Evolutionary conservation across 2,329 filamentous ascomycete genomes (phyloP), one percentile per base, ranked within the genome.

Genomic region (Chaetomiaceae sp.): DNA sequence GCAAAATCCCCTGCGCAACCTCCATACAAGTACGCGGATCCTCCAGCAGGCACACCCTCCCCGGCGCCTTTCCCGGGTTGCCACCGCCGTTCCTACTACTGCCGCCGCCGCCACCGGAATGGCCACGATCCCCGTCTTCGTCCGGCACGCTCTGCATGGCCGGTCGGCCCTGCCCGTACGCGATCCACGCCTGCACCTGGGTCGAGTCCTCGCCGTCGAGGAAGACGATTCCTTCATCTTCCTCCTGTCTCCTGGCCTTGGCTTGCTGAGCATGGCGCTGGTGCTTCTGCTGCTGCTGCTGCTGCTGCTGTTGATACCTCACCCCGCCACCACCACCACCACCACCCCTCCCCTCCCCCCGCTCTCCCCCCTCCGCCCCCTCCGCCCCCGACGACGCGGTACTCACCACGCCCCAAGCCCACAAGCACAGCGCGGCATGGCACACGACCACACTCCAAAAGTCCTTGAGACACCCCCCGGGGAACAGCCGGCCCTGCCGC

Each of bases 361-460:
- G n/a, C n/a, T n/a, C n/a, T n/a, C n/a, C n/a, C n/a, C n/a, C 11
- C 19, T 12, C 30, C 24, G 6, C n/a, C 24, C 12, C 19, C 35
- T n/a, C 1, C 17, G 4, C 26, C 27, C n/a, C 62, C 59, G 59
- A 59, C 54, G 66, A 61, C 12, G 74, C 71, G 64, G n/a, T n/a
- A n/a, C n/a, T n/a, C n/a, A n/a, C n/a, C 17, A 86, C 75, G 1
- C 82, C 81, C 54, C 83, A 86, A 0, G 76, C 76, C 85, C 85
- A 88, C 33, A 88, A 67, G 0, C 79, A 77, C 4, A 88, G 67
- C 11, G 76, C 73, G 4, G 81, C 82, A 58, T 87, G 83, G 58
- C 86, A 84, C 0, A 86, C 73, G 0, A 77, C 79, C 6, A 87
- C 76, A 0, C 83, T 81, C 51, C 79, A 77, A 59, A 87, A 86